Evolutionary conservation across 352 stramenopile genomes (phyloP).

Genomic region (Lagenidium sp.): DNA sequence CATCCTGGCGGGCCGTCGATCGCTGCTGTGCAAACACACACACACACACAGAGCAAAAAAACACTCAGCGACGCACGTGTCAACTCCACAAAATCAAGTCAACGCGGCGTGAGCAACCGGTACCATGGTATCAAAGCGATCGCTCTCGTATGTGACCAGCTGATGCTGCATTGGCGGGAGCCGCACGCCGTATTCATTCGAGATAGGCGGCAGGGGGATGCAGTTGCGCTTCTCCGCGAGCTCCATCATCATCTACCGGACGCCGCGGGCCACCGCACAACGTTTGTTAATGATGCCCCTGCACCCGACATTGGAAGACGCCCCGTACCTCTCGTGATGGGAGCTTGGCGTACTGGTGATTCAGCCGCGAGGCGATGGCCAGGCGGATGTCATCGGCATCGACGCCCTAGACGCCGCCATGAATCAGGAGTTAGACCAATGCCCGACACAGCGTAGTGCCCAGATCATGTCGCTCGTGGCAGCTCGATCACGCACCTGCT

Average conservation of each 20-base stretch:
- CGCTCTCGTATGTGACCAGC: conserved; percentile 61
- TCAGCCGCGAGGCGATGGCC: conserved; percentile 64
- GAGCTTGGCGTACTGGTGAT: conserved; percentile 70
- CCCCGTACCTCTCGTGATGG: conserved; percentile 62
- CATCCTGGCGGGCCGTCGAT: neutral
- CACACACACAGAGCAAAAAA: neutral
- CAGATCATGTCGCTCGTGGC: too few relatives aligned
- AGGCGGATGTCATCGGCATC: conserved; percentile 72
- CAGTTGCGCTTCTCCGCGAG: conserved; percentile 77
- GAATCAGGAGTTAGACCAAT: conserved; percentile 3
- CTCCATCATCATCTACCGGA: conserved; percentile 75
- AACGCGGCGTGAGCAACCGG: neutral
- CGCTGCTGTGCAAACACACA: conserved; percentile 4
- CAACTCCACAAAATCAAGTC: too few relatives aligned
- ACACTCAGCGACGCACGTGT: neutral
- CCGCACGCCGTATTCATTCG: conserved; percentile 76
- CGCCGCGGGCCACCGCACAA: too few relatives aligned
- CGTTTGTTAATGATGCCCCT: too few relatives aligned
- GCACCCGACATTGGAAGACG: too few relatives aligned
- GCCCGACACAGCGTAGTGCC: neutral
- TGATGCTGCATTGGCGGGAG: conserved; percentile 64
- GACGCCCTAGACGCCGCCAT: conserved; percentile 30
- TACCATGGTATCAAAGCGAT: too few relatives aligned
- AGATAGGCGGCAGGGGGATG: conserved; percentile 65
- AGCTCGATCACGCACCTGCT: conserved; percentile 36